Conservation (phyloP, 1,284 basidiomycete genomes). For the Apiotrichum veenhuisii region DNA sequence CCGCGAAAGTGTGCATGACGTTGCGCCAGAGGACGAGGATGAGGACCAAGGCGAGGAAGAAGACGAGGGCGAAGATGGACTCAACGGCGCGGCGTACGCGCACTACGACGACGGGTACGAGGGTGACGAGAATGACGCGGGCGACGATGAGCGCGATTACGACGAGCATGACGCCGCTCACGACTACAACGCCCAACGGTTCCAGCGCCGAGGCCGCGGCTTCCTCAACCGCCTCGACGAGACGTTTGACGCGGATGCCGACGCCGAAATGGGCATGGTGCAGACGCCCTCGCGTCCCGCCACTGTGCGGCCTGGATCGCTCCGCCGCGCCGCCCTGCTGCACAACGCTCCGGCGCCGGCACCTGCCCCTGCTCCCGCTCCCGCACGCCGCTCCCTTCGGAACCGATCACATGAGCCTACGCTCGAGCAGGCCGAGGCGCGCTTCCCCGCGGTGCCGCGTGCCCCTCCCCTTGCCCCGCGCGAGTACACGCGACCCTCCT, state of each 20-base stretch:
- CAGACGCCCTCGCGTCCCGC: constrained; percentile 11
- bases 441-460: neutral
- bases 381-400: too few species aligned
- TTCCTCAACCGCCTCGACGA: constrained; percentile 7
- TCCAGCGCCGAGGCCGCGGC: neutral
- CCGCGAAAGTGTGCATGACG: neutral
- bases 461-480: neutral
- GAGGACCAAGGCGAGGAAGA: neutral
- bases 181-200: too few species aligned
- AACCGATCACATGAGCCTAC: neutral
- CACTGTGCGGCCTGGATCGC: neutral
- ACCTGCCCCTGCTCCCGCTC: too few species aligned
- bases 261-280: constrained; percentile 4
- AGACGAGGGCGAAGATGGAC: neutral
- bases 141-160: neutral
- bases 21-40: neutral
- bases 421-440: neutral
- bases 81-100: too few species aligned
- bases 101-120: neutral
- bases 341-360: too few species aligned
- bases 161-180: too few species aligned
- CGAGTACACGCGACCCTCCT: neutral
- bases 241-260: constrained; percentile 3
- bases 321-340: neutral
- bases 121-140: neutral